A percentile compares a stretch with the other conserved stretches of the same genome.
Evolutionary conservation across 768 basidiomycete genomes (phyloP).

Genomic region (Tulasnella sp.): DNA sequence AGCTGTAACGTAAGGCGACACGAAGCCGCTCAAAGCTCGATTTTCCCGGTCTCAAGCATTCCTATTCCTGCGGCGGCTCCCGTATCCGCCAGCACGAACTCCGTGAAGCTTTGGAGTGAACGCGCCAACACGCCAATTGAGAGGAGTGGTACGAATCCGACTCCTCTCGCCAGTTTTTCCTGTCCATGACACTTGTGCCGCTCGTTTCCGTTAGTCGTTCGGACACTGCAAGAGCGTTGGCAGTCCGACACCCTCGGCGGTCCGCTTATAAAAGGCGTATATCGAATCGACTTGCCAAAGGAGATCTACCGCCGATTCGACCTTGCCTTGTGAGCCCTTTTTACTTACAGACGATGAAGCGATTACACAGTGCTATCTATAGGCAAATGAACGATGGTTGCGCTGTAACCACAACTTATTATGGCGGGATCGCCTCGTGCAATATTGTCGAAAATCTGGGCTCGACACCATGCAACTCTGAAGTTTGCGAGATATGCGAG

Average conservation of each 20-base stretch:
- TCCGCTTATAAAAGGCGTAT: background rate
- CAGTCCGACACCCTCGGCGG: background rate
- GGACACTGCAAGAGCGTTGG: background rate
- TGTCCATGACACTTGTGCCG: background rate
- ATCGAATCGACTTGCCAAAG: background rate
- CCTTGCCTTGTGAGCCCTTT: background rate
- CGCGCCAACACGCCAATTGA: background rate
- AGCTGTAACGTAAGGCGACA: background rate
- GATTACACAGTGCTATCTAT: background rate
- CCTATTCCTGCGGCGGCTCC: background rate
- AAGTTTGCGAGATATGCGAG: background rate
- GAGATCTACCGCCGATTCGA: background rate
- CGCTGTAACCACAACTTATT: background rate
- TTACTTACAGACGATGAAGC: background rate
- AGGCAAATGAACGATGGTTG: background rate
- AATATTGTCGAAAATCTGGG: background rate
- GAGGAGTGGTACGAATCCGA: too few species aligned
- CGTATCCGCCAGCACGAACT: background rate
- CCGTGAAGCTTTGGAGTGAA: background rate
- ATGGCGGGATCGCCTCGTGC: background rate
- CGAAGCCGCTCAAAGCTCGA: background rate
- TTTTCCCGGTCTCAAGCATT: background rate
- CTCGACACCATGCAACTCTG: background rate
- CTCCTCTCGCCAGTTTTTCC: too few species aligned
- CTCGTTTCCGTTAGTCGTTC: background rate